phyloP scores from a whole-genome alignment of 129 eudicot species.

The Flaveria robusta region DNA sequence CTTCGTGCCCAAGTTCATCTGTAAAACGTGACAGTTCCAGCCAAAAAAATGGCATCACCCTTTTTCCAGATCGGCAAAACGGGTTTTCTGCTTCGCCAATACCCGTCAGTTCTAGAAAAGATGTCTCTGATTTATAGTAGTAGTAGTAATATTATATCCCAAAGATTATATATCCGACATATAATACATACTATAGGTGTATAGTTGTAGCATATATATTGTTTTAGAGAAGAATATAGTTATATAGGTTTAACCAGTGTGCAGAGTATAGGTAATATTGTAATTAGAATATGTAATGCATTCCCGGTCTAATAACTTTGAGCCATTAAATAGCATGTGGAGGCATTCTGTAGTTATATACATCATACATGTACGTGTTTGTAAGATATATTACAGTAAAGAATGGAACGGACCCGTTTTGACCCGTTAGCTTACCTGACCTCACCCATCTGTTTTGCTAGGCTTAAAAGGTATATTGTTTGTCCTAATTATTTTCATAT shows the following conservation, averaged over 20 bases:
- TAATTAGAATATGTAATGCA: neutral
- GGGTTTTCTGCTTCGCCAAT: constrained; percentile 55
- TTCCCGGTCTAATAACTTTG: constrained; percentile 8
- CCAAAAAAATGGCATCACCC: constrained; percentile 28
- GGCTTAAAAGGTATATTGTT: too few relatives aligned
- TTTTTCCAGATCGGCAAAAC: constrained; percentile 40
- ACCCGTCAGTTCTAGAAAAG: constrained; percentile 50
- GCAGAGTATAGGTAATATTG: neutral
- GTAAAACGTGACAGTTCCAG: constrained; percentile 7
- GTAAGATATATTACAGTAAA: neutral
- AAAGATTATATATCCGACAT: neutral
- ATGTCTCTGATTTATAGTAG: constrained; percentile 40
- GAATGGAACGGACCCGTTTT: too few relatives aligned
- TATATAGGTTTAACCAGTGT: constrained; percentile 7
- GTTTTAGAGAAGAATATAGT: constrained; percentile 8
- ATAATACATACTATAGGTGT: neutral
- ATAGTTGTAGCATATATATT: constrained; percentile 7
- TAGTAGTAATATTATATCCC: constrained; percentile 24
- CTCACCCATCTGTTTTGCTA: too few relatives aligned
- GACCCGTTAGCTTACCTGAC: too few relatives aligned
- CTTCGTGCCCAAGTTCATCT: constrained; percentile 37
- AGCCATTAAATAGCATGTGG: neutral
- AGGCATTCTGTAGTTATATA: neutral
- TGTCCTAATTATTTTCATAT: neutral
- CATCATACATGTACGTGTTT: neutral